These are phyloP conservation scores for Cyclanthera cordifolia DNA, from an alignment of 306 rosid genomes.

Conservation along the genomic window DNA sequence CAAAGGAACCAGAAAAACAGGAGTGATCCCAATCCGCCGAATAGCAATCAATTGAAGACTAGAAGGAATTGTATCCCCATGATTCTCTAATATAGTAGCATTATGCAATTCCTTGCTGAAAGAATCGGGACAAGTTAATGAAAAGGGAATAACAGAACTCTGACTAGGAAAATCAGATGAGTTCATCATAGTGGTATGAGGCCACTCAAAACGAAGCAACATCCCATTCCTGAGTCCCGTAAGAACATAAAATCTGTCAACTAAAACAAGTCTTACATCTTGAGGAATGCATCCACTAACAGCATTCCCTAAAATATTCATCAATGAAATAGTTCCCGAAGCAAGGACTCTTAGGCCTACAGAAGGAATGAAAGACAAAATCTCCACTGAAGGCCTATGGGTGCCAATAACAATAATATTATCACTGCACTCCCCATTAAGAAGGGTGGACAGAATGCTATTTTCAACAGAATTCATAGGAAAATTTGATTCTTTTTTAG, in stretches of 20 bases:
- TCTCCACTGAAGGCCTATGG: slow-evolving; percentile 82
- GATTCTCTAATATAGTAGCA: slow-evolving; percentile 26
- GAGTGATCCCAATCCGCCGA: slow-evolving; percentile 89
- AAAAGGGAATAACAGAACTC: slow-evolving; percentile 24
- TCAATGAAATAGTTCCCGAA: slow-evolving; percentile 57
- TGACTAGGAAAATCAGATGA: slow-evolving; percentile 25
- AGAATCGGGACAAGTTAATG: slow-evolving; percentile 29
- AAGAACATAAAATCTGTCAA: slow-evolving; percentile 63
- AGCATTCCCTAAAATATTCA: slow-evolving; percentile 55
- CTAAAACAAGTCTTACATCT: slow-evolving; percentile 79
- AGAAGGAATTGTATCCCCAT: slow-evolving; percentile 25
- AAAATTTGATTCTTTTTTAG: slow-evolving; percentile 25
- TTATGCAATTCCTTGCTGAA: slow-evolving; percentile 18
- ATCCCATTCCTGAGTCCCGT: slow-evolving; percentile 91
- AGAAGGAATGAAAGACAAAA: slow-evolving; percentile 38
- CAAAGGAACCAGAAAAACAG: slow-evolving; percentile 87
- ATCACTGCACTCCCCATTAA: slow-evolving; percentile 36
- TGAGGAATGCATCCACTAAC: slow-evolving; percentile 83
- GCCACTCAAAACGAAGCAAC: slow-evolving; percentile 95
- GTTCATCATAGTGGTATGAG: slow-evolving; percentile 22
- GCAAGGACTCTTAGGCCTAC: slow-evolving; percentile 55
- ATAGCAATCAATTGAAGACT: slow-evolving; percentile 73
- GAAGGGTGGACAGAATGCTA: slow-evolving; percentile 28
- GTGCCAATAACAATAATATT: slow-evolving; percentile 74
- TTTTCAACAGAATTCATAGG: slow-evolving; percentile 22